Percentiles rank a stretch among this genome's conserved stretches.
Evolutionary conservation across 306 rosid genomes (phyloP).

Genomic region (Biancaea sappan): DNA sequence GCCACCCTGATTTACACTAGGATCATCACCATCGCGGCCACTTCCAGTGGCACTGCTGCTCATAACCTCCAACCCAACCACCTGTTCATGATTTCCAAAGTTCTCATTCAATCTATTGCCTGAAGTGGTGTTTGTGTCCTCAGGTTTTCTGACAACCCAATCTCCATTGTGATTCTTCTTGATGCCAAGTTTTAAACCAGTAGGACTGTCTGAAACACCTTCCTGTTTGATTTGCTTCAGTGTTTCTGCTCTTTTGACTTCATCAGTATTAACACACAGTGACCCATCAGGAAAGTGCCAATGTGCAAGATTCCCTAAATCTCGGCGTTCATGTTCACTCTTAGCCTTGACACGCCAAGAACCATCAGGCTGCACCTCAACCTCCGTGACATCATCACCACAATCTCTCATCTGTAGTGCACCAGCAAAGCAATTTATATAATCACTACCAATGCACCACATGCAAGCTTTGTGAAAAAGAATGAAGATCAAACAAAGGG

Average conservation of each 20-base stretch:
- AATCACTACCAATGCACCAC: slow-evolving; percentile 15
- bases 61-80: slow-evolving; percentile 88
- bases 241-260: slow-evolving; percentile 50
- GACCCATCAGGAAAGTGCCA: slow-evolving; percentile 90
- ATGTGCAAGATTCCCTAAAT: slow-evolving; percentile 66
- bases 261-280: slow-evolving; percentile 46
- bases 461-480: slow-evolving; percentile 4
- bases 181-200: slow-evolving; percentile 74
- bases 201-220: slow-evolving; percentile 73
- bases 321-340: slow-evolving; percentile 78
- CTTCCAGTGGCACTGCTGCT: slow-evolving; percentile 94
- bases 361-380: slow-evolving; percentile 97
- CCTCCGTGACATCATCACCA: slow-evolving; percentile 87
- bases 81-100: slow-evolving; percentile 61
- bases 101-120: slow-evolving; percentile 59
- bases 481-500: slow-evolving; percentile 20
- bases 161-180: slow-evolving; percentile 74
- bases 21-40: slow-evolving; percentile 89
- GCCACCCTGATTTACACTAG: slow-evolving; percentile 85
- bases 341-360: slow-evolving; percentile 90
- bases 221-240: slow-evolving; percentile 78
- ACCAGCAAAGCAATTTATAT: slow-evolving; percentile 25
- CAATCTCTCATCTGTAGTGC: slow-evolving; percentile 87
- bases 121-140: slow-evolving; percentile 59
- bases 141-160: slow-evolving; percentile 90